Percentiles rank a stretch among this genome's conserved stretches.
Evolutionary conservation across 2,329 filamentous ascomycete genomes (phyloP).

Genomic region (Zymoseptoria passerinii): DNA sequence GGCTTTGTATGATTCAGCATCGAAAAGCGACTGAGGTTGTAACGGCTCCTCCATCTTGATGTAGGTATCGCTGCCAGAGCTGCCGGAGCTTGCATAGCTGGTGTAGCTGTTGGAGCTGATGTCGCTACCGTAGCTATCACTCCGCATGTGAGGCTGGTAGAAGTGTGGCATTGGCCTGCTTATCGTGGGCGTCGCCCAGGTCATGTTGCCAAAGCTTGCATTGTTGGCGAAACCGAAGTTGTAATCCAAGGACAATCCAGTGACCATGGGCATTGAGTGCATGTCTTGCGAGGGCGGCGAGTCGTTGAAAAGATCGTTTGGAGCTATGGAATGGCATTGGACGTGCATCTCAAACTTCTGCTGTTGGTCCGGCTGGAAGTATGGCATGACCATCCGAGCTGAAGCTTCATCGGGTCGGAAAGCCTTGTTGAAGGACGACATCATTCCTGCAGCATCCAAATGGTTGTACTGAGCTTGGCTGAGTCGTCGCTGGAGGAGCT

Average conservation of each 20-base stretch:
- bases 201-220: slow-evolving; percentile 18
- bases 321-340: slow-evolving; percentile 13
- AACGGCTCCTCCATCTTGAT: slow-evolving; percentile 40
- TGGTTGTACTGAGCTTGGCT: slow-evolving; percentile 21
- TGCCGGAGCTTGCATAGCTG: slow-evolving; percentile 7
- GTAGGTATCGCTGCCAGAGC: background rate
- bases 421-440: slow-evolving; percentile 24
- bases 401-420: slow-evolving; percentile 21
- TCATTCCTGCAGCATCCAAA: slow-evolving; percentile 20
- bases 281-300: slow-evolving; percentile 6
- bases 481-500: slow-evolving; percentile 21
- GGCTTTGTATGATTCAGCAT: slow-evolving; percentile 25
- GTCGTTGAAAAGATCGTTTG: slow-evolving; percentile 16
- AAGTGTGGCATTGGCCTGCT: slow-evolving; percentile 5
- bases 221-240: slow-evolving; percentile 7
- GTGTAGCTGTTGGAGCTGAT: slow-evolving; percentile 26
- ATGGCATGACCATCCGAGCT: slow-evolving; percentile 9
- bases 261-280: slow-evolving; percentile 8
- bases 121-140: slow-evolving; percentile 20
- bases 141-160: slow-evolving; percentile 17
- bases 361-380: slow-evolving; percentile 14
- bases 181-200: slow-evolving; percentile 13
- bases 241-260: slow-evolving; percentile 8
- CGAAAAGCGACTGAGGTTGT: slow-evolving; percentile 34
- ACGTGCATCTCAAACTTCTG: slow-evolving; percentile 10